Evolutionary conservation across 306 rosid genomes (phyloP), one percentile per base, ranked within the genome.

Genomic region (Sechiopsis laciniata): DNA sequence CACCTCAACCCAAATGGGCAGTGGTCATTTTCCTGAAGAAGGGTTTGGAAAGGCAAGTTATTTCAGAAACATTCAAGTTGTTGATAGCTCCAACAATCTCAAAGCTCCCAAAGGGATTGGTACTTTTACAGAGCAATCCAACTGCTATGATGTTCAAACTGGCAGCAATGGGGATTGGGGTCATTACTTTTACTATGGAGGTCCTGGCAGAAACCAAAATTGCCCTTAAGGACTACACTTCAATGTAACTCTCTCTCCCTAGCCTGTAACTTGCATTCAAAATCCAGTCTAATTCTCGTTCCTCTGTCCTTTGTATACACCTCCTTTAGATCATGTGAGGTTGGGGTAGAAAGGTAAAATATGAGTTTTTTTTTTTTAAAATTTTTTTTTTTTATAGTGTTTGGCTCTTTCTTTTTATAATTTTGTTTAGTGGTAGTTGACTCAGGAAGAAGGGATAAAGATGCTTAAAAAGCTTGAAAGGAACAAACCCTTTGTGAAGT

Each of bases 81-180:
- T 95, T 24, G 99, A 95, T 77, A 78, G 83, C 77, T 91, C 99
- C 61, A 95, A 95, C 79, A 95, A 91, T 82, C 99, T 95, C 80
- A 95, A 91, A 77, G 92, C 92, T n/a, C 99, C 97, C 24, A 91
- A 88, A 83, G 86, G 85, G 16, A 71, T 91, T 52, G 97, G 99
- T 72, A 91, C 96, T 57, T 95, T 84, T 83, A 95, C 97, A 2
- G 97, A 95, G 82, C 79, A 86, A 73, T 88, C 97, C 56, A 95
- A 91, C 83, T 95, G 99, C 78, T 95, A 95, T 78, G 99, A 89
- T 83, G 99, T 95, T 16, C 95, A 89, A 83, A 91, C 87, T 19
- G 97, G 97, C 5, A 86, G 83, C 48, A 95, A 91, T 78, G 92
- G 91, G 40, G 97, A 91, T 71, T 95, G 99, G 99, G 99, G 99